These are phyloP conservation scores for Jacaranda copaia DNA, from an alignment of 257 asterid genomes.

Conservation along the genomic window DNA sequence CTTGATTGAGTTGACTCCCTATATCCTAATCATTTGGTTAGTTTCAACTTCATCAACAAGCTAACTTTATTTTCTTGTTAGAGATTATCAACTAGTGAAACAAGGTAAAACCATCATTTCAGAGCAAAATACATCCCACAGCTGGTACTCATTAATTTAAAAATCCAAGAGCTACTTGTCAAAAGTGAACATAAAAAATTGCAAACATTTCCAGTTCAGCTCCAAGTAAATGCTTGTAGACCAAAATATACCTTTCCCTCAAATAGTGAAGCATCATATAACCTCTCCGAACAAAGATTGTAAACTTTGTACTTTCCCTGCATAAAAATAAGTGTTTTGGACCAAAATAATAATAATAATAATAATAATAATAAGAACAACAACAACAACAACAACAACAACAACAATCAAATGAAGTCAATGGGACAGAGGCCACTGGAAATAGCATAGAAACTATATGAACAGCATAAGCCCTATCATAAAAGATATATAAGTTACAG, in stretches of 20 bases:
- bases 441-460: conserved; percentile 20
- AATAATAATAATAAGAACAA: too few species aligned
- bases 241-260: conserved; percentile 81
- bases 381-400: neutral
- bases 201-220: conserved; percentile 20
- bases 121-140: conserved; percentile 20
- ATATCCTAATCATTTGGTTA: conserved; percentile 16
- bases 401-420: conserved; percentile 23
- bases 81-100: conserved; percentile 20
- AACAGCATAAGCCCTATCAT: conserved; percentile 17
- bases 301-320: conserved; percentile 97
- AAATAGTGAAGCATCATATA: conserved; percentile 92
- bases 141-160: conserved; percentile 17
- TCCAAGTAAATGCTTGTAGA: conserved; percentile 18
- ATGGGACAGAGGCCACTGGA: conserved; percentile 1
- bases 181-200: conserved; percentile 24
- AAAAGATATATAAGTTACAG: neutral
- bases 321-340: conserved; percentile 34
- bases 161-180: conserved; percentile 16
- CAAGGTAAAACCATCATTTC: conserved; percentile 3
- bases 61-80: conserved; percentile 10
- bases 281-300: conserved; percentile 97
- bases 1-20: conserved; percentile 14
- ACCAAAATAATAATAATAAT: neutral
- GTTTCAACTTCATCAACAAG: conserved; percentile 28